Evolutionary conservation across 2,329 filamentous ascomycete genomes (phyloP).

Genomic region (Calonectria ilicicola): DNA sequence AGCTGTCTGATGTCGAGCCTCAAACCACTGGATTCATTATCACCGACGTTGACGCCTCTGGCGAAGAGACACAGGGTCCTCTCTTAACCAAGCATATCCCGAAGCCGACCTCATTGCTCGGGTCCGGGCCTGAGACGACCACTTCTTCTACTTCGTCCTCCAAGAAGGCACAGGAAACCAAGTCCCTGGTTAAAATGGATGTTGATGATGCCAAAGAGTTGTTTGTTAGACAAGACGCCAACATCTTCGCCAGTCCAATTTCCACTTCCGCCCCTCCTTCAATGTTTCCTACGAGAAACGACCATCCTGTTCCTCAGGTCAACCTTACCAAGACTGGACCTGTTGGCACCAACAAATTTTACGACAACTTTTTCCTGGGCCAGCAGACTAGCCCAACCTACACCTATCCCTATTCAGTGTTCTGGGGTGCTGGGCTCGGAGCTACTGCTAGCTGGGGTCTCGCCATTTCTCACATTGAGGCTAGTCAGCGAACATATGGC

Average conservation of each 20-base stretch:
- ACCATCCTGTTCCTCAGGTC: slow-evolving; percentile 69
- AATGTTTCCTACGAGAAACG: slow-evolving; percentile 58
- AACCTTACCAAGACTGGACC: slow-evolving; percentile 63
- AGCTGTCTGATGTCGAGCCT: slow-evolving; percentile 44
- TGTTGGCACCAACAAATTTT: slow-evolving; percentile 84
- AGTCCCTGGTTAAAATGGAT: slow-evolving; percentile 36
- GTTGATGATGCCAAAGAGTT: background rate
- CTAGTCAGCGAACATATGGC: slow-evolving; percentile 75
- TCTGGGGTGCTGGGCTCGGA: slow-evolving; percentile 75
- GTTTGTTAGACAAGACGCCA: slow-evolving; percentile 43
- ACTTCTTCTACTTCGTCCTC: slow-evolving; percentile 27
- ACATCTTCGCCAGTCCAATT: slow-evolving; percentile 70
- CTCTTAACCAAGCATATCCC: slow-evolving; percentile 50
- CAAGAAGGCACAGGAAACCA: slow-evolving; percentile 31
- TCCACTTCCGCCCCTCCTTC: slow-evolving; percentile 63
- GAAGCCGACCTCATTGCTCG: slow-evolving; percentile 50
- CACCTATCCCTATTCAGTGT: slow-evolving; percentile 79
- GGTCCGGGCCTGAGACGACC: slow-evolving; percentile 29
- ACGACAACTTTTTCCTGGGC: slow-evolving; percentile 83
- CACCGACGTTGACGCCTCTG: slow-evolving; percentile 35
- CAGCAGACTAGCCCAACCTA: slow-evolving; percentile 77
- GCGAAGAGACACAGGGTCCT: slow-evolving; percentile 31
- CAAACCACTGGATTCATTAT: slow-evolving; percentile 47
- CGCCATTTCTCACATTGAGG: slow-evolving; percentile 79
- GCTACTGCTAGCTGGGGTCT: slow-evolving; percentile 80